Evolutionary conservation across 2,329 filamentous ascomycete genomes (phyloP).

Genomic region (Penicillium concentricum): DNA sequence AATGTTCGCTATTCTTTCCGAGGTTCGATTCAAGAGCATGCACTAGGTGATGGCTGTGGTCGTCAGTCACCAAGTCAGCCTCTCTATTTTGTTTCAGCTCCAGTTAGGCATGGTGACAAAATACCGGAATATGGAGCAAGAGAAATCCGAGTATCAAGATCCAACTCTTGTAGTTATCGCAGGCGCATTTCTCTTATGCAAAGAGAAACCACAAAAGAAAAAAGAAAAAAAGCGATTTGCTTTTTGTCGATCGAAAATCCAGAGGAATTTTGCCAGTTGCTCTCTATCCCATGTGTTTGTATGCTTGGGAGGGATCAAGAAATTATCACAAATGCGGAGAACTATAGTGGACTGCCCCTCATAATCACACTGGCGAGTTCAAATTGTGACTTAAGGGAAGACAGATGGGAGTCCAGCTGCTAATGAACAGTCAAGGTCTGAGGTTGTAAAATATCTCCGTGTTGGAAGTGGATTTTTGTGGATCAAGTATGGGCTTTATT

Average conservation of each 20-base stretch:
- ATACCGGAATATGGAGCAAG: constrained; percentile 10
- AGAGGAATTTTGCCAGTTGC: not conserved
- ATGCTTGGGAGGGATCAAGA: not conserved
- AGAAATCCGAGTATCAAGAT: not conserved
- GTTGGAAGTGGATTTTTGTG: not conserved
- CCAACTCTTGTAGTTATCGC: not conserved
- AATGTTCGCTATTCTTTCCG: not conserved
- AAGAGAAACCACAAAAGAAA: not conserved
- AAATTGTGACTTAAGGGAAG: not conserved
- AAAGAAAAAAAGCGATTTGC: too few species aligned
- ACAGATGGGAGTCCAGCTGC: not conserved
- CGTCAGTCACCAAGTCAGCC: constrained; percentile 4
- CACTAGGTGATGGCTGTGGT: not conserved
- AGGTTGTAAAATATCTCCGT: not conserved
- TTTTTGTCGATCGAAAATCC: not conserved
- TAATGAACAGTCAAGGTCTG: not conserved
- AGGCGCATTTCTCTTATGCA: not conserved
- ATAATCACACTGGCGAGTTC: not conserved
- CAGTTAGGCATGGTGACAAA: constrained; percentile 2
- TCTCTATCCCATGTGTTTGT: not conserved
- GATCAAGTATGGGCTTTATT: not conserved
- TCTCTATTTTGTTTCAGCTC: constrained; percentile 2
- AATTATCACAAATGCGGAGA: not conserved
- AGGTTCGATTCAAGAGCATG: not conserved
- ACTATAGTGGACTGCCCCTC: not conserved